Percentiles rank a stretch among this genome's conserved stretches.
Conservation (phyloP, 768 basidiomycete species). For the Cyclocybe cylindracea region DNA sequence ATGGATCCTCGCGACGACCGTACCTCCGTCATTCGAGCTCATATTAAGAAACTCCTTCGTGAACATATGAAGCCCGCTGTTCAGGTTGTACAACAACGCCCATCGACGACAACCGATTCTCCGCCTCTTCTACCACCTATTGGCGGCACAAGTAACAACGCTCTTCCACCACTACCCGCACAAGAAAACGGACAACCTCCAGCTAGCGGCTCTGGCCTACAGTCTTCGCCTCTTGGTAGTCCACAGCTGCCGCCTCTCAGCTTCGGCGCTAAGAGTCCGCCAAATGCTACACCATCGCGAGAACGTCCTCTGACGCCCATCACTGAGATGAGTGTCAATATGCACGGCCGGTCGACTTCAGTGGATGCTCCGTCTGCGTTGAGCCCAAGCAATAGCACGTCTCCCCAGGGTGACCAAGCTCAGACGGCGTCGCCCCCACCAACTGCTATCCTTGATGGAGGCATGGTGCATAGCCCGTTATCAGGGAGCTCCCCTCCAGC, state of each 20-base stretch:
- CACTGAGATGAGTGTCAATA: conserved; percentile 48
- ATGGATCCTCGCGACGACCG: conserved; percentile 76
- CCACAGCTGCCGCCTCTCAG: conserved; percentile 64
- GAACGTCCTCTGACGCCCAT: conserved; percentile 58
- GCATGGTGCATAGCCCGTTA: too few species aligned
- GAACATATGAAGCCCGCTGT: conserved; percentile 57
- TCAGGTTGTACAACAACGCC: conserved; percentile 21
- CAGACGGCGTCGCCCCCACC: neutral
- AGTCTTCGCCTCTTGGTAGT: conserved; percentile 17
- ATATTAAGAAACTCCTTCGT: conserved; percentile 61
- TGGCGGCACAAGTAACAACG: conserved; percentile 19
- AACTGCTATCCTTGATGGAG: neutral
- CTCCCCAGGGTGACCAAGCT: conserved; percentile 2
- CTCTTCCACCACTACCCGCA: conserved; percentile 3
- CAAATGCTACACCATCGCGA: conserved; percentile 18
- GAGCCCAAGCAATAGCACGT: conserved; percentile 5
- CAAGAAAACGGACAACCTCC: conserved; percentile 3
- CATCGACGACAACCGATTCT: conserved; percentile 19
- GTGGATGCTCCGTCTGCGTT: conserved; percentile 18
- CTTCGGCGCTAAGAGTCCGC: conserved; percentile 34
- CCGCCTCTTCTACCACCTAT: conserved; percentile 40
- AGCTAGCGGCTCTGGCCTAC: conserved; percentile 9
- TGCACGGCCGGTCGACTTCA: conserved; percentile 23
- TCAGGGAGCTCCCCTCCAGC: too few species aligned
- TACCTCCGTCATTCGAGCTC: conserved; percentile 68